These are phyloP conservation scores for Cadophora malorum DNA, from an alignment of 2,329 filamentous ascomycete genomes.

Conservation along the genomic window DNA sequence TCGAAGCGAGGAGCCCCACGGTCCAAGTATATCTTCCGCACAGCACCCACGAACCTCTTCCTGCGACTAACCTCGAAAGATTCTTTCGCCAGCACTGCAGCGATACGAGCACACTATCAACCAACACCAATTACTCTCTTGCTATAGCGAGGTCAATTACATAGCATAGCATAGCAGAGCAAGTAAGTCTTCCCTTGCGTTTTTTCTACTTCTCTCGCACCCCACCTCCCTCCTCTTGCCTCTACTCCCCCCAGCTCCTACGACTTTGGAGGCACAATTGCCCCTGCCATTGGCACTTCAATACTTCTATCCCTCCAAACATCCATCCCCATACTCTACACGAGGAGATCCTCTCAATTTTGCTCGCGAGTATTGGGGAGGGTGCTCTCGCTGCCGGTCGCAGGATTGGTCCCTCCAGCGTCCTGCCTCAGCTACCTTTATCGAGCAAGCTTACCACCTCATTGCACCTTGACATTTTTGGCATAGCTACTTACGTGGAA, in stretches of 20 bases:
- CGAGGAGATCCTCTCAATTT: not conserved
- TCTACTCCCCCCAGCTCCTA: not conserved
- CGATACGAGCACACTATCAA: not conserved
- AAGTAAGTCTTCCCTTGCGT: not conserved
- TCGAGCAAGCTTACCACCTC: not conserved
- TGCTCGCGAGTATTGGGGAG: not conserved
- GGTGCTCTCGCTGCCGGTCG: not conserved
- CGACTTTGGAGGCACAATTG: not conserved
- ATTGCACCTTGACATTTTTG: not conserved
- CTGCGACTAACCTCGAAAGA: not conserved
- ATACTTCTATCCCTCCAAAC: not conserved
- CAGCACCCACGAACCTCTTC: not conserved
- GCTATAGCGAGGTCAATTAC: conserved; percentile 12
- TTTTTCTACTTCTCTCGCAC: not conserved
- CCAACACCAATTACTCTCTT: not conserved
- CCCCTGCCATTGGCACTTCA: conserved; percentile 5
- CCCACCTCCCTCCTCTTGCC: too few relatives aligned
- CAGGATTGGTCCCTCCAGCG: not conserved
- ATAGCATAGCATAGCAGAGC: not conserved
- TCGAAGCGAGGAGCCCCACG: conserved; percentile 9
- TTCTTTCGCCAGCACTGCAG: not conserved
- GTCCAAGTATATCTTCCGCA: conserved; percentile 6
- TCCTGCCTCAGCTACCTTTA: not conserved
- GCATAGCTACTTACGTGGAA: not conserved
- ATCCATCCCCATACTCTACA: not conserved